phyloP scores from a whole-genome alignment of 306 rosid genomes.

The Oxytropis ochrocephala region DNA sequence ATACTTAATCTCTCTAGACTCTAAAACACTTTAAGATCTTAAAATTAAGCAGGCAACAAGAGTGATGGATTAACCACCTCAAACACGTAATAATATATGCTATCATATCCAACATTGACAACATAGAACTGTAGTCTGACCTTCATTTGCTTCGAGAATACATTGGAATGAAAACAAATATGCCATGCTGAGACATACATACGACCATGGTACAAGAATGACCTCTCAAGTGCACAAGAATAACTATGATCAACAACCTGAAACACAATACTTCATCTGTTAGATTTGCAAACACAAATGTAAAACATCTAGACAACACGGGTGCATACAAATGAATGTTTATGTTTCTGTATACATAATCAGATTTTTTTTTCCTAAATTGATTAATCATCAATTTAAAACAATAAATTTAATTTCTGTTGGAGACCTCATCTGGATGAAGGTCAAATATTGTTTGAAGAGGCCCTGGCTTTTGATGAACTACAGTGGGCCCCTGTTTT shows the following conservation, averaged over 20 bases:
- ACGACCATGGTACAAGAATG: conserved; percentile 97
- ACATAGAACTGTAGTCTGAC: conserved; percentile 34
- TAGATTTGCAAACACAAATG: conserved; percentile 26
- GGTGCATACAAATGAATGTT: background rate
- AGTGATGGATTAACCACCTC: conserved; percentile 3
- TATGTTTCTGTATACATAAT: background rate
- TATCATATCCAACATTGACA: conserved; percentile 7
- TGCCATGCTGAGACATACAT: conserved; percentile 94
- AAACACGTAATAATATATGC: background rate
- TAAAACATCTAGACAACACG: background rate
- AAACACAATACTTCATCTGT: conserved; percentile 28
- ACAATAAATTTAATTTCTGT: conserved; percentile 19
- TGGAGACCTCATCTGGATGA: conserved; percentile 74
- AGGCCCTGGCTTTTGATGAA: conserved; percentile 95
- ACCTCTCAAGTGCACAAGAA: conserved; percentile 99
- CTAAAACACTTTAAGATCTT: background rate
- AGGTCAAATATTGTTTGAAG: conserved; percentile 87
- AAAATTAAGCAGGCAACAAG: background rate
- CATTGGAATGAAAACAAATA: conserved; percentile 96
- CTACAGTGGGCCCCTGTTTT: conserved; percentile 72
- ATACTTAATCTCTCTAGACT: background rate
- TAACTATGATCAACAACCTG: conserved; percentile 92
- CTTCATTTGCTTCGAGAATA: conserved; percentile 99
- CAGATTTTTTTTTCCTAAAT: background rate
- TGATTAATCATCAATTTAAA: conserved; percentile 5